Evolutionary conservation across 305 asterid genomes (phyloP), one percentile per base, ranked within the genome.

Genomic region (Fraxinus platypoda): DNA sequence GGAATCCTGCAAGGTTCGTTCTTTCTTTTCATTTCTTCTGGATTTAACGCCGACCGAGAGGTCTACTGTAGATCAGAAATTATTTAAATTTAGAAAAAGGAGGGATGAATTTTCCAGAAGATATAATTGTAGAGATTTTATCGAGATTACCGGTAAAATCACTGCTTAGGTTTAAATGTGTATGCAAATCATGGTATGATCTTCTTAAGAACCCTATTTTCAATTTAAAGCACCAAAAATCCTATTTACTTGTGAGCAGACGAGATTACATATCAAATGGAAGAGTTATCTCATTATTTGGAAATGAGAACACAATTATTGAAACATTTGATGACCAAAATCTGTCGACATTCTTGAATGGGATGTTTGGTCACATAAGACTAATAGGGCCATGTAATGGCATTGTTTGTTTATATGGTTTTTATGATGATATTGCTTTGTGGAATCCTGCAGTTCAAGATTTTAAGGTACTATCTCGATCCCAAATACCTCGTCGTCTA

Each of bases 311-410:
- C 76, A 79, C 8, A 38, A 23, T 15, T 54, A n/a, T 54, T n/a
- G 66, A 54, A 54, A 43, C 62, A 54, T 84, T 88, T n/a, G 70
- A 75, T n/a, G 85, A 88, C 62, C 91, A 82, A 41, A 82, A 86
- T 33, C 75, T 89, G 21, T 88, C 88, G 7, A 26, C 78, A 6
- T 88, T 87, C 37, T 79, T 90, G 52, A 84, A 84, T 4, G 89
- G 87, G 19, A 87, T 74, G 80, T 92, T 90, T 68, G 90, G 91
- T 19, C 94, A 88, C 8, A 79, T 92, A 26, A 83, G 94, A 34
- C 76, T 91, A 33, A 79, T 91, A 19, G 91, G 94, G 49, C 93
- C 93, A 0, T 92, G 93, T 77, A 82, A 91, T 3, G 92, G 94
- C 21, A 66, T 89, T 15, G 77, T 87, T 74, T 91, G 93, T 62